Conservation (phyloP, 2,329 filamentous ascomycete genomes). For the Aspergillus luchuensis region DNA sequence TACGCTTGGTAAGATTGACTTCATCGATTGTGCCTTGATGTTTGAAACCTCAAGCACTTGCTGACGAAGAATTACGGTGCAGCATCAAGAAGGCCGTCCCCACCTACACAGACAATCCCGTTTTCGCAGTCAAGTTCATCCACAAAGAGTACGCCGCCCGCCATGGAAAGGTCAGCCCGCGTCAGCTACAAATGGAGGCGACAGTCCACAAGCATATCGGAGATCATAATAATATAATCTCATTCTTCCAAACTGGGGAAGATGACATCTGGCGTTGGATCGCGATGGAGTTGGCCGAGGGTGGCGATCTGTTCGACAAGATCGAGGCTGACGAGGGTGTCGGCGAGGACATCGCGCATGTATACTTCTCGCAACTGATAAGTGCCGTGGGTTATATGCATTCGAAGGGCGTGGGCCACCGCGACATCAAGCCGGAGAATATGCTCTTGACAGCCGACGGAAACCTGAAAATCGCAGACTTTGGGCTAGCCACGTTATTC, state of each 20-base stretch:
- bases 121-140: slow-evolving; percentile 98
- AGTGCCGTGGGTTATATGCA: slow-evolving; percentile 93
- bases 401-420: slow-evolving; percentile 89
- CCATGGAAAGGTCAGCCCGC: slow-evolving; percentile 82
- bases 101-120: slow-evolving; percentile 64
- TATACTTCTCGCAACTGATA: slow-evolving; percentile 92
- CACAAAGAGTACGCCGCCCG: slow-evolving; percentile 93
- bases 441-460: slow-evolving; percentile 84
- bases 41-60: slow-evolving; percentile 11
- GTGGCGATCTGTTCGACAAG: slow-evolving; percentile 97
- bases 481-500: slow-evolving; percentile 92
- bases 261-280: slow-evolving; percentile 93
- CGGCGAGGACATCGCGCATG: slow-evolving; percentile 89
- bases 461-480: slow-evolving; percentile 91
- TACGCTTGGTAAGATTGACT: slow-evolving; percentile 77
- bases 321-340: slow-evolving; percentile 97
- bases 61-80: slow-evolving; percentile 13
- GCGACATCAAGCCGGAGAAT: slow-evolving; percentile 92
- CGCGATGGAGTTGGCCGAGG: slow-evolving; percentile 94
- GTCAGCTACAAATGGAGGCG: slow-evolving; percentile 90
- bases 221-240: slow-evolving; percentile 89
- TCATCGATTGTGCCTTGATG: background rate
- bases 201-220: slow-evolving; percentile 86
- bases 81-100: slow-evolving; percentile 94
- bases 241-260: slow-evolving; percentile 85